Evolutionary conservation across 306 rosid genomes (phyloP).

Genomic region (Ochetophila trinervis): DNA sequence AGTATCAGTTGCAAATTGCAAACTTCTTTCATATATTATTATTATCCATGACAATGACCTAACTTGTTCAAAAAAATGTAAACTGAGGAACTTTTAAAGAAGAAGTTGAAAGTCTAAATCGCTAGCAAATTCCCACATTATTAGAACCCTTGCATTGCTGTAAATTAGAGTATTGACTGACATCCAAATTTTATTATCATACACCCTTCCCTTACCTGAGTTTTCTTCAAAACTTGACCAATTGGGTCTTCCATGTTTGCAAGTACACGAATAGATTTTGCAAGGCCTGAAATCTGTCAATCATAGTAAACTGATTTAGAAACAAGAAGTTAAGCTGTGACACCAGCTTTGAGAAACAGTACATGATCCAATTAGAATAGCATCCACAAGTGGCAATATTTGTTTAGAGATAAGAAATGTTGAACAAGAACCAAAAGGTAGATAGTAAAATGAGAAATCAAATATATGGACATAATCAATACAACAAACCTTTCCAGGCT

Average conservation of each 20-base stretch:
- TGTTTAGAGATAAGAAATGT: not conserved
- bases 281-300: conserved; percentile 76
- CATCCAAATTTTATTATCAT: conserved; percentile 5
- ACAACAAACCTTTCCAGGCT: conserved; percentile 67
- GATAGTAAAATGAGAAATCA: not conserved
- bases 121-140: not conserved
- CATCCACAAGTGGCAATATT: not conserved
- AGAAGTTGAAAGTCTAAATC: conserved; percentile 3
- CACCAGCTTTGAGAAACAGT: conserved; percentile 9
- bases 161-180: conserved; percentile 11
- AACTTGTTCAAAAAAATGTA: not conserved
- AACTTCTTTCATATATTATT: not conserved
- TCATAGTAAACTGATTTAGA: conserved; percentile 23
- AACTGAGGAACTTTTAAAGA: not conserved
- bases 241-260: conserved; percentile 98
- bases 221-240: conserved; percentile 69
- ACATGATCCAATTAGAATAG: conserved; percentile 1
- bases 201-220: conserved; percentile 54
- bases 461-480: not conserved
- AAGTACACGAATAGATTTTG: conserved; percentile 68
- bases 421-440: not conserved
- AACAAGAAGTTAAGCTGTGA: conserved; percentile 15
- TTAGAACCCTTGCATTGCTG: not conserved
- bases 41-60: conserved; percentile 5
- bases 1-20: not conserved